These are phyloP conservation scores for Teunomyces gatunensis DNA, from an alignment of 805 yeast species.

Conservation along the genomic window DNA sequence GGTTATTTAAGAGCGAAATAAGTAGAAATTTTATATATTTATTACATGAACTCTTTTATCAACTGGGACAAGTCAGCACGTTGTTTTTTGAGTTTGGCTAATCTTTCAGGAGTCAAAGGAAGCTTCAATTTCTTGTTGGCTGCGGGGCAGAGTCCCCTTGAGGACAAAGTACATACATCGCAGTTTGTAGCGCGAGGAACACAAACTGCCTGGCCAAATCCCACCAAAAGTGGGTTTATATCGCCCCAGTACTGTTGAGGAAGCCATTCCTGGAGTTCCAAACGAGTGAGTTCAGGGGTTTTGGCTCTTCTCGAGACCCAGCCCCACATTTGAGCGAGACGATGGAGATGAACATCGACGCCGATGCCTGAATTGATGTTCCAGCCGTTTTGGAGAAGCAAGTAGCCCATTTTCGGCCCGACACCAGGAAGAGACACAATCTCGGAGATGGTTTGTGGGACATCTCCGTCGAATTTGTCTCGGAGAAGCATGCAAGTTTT, in stretches of 20 bases:
- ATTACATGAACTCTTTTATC: slow-evolving; percentile 8
- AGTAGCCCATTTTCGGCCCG: slow-evolving; percentile 92
- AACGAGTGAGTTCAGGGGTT: slow-evolving; percentile 76
- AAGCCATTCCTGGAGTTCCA: slow-evolving; percentile 68
- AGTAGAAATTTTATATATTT: neutral
- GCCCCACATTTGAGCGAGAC: slow-evolving; percentile 75
- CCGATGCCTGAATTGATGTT: slow-evolving; percentile 77
- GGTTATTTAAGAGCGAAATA: slow-evolving; percentile 21
- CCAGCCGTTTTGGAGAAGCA: slow-evolving; percentile 84
- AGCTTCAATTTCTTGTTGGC: slow-evolving; percentile 44
- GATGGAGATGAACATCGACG: slow-evolving; percentile 86
- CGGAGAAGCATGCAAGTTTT: slow-evolving; percentile 53
- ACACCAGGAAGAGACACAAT: slow-evolving; percentile 80
- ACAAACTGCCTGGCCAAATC: slow-evolving; percentile 91
- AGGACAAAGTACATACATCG: slow-evolving; percentile 61
- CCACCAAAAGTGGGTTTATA: slow-evolving; percentile 82
- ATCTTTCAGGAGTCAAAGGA: slow-evolving; percentile 25
- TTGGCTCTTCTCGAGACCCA: slow-evolving; percentile 58
- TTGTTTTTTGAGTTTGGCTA: slow-evolving; percentile 25
- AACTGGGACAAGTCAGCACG: slow-evolving; percentile 32
- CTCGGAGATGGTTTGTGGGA: slow-evolving; percentile 69
- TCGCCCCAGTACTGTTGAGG: slow-evolving; percentile 76
- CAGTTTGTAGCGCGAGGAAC: slow-evolving; percentile 68
- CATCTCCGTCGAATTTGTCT: slow-evolving; percentile 56
- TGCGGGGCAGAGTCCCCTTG: slow-evolving; percentile 54